Conservation (phyloP, 305 asterid genomes). For the Solanum hybrid region DNA sequence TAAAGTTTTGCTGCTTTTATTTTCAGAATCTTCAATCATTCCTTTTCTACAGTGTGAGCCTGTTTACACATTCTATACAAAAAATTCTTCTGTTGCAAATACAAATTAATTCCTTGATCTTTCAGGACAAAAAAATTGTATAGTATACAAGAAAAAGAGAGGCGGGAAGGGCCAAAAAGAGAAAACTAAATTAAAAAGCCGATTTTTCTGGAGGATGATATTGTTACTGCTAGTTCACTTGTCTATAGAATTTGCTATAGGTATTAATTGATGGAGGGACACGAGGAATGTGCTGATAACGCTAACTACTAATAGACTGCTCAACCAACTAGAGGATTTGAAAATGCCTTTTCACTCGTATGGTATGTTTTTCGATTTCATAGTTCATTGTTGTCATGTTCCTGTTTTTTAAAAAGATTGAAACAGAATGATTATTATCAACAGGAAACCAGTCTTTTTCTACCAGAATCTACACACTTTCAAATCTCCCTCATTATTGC, state of each 20-base stretch:
- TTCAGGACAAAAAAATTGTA: background rate
- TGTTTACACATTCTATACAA: constrained; percentile 6
- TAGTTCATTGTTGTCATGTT: constrained; percentile 17
- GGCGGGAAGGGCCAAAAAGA: background rate
- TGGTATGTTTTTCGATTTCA: constrained; percentile 20
- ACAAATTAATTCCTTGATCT: background rate
- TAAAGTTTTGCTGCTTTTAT: constrained; percentile 26
- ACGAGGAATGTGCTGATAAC: constrained; percentile 13
- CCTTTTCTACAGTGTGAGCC: constrained; percentile 19
- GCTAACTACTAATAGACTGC: constrained; percentile 27
- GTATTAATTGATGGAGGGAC: constrained; percentile 14
- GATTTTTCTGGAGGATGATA: background rate
- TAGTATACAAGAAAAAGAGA: background rate
- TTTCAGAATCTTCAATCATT: constrained; percentile 33
- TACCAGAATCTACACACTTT: constrained; percentile 34
- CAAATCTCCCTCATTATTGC: constrained; percentile 30
- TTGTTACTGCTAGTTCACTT: constrained; percentile 8
- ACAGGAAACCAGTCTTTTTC: constrained; percentile 19
- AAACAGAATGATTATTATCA: constrained; percentile 29
- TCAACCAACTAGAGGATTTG: constrained; percentile 33
- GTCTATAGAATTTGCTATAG: constrained; percentile 5
- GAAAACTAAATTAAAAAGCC: background rate
- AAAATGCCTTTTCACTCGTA: constrained; percentile 14
- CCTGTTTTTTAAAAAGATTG: constrained; percentile 12
- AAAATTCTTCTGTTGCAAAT: background rate